phyloP scores from a whole-genome alignment of 2,329 filamentous ascomycete species.

The Ceratocystis cubensis region DNA sequence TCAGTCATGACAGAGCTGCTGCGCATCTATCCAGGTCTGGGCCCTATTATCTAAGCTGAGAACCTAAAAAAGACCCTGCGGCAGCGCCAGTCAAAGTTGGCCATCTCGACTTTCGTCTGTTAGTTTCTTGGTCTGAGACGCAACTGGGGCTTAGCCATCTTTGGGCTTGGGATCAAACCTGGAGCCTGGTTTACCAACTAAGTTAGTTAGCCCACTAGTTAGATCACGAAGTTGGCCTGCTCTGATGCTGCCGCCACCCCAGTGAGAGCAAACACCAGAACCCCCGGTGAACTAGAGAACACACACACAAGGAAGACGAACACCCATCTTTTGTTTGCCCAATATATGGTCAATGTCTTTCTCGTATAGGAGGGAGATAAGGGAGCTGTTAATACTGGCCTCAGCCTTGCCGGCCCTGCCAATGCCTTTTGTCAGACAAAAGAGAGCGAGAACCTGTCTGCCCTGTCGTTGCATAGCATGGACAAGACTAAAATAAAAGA shows the following conservation, averaged over 20 bases:
- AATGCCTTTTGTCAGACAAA: background rate
- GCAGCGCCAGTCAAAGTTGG: slow-evolving; percentile 2
- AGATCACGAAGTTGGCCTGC: background rate
- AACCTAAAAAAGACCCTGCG: background rate
- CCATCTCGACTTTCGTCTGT: background rate
- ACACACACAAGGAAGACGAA: background rate
- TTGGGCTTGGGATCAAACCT: background rate
- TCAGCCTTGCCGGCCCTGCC: background rate
- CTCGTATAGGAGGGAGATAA: background rate
- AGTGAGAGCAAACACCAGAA: background rate
- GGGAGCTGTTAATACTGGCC: background rate
- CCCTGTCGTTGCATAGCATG: too few relatives aligned
- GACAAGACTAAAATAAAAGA: too few relatives aligned
- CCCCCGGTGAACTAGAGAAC: background rate
- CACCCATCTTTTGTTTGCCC: background rate
- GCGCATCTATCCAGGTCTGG: background rate
- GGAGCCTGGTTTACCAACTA: too few relatives aligned
- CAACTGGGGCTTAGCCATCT: background rate
- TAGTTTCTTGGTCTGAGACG: background rate
- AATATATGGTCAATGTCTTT: background rate
- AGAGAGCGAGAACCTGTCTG: background rate
- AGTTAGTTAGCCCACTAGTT: too few relatives aligned
- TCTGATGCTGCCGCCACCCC: background rate
- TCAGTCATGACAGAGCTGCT: background rate
- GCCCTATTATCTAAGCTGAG: background rate